Conservation (phyloP, 345 rosid species). For the Barbarea vulgaris region DNA sequence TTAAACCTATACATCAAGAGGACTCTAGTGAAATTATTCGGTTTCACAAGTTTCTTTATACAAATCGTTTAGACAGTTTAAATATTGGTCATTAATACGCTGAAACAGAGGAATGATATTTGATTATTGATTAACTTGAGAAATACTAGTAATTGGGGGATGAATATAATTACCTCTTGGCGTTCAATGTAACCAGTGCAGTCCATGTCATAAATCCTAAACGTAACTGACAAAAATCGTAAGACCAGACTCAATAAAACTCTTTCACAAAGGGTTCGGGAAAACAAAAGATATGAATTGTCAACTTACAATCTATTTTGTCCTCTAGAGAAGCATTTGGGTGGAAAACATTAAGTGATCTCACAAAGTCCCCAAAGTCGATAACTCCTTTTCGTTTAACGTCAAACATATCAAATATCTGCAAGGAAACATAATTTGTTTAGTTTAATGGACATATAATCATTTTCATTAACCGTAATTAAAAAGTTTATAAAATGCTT, state of each 20-base stretch:
- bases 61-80: not conserved
- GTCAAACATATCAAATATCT: conserved; percentile 96
- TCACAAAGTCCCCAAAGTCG: conserved; percentile 93
- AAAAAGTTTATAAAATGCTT: not conserved
- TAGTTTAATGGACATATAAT: not conserved
- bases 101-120: conserved; percentile 3
- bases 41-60: not conserved
- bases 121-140: not conserved
- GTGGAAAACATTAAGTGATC: conserved; percentile 88
- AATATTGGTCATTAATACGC: not conserved
- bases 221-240: conserved; percentile 64
- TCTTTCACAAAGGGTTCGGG: not conserved
- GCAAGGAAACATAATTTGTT: conserved; percentile 31
- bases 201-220: conserved; percentile 93
- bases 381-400: conserved; percentile 87
- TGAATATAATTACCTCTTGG: conserved; percentile 62
- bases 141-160: not conserved
- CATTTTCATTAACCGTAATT: not conserved
- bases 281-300: not conserved
- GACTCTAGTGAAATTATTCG: not conserved
- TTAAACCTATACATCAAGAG: conserved; percentile 2
- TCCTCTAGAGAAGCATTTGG: conserved; percentile 81
- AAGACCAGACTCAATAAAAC: conserved; percentile 20
- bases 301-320: conserved; percentile 83
- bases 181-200: conserved; percentile 93